phyloP scores from a whole-genome alignment of 108 stramenopile genomes.

The Skeletonema costatum region DNA sequence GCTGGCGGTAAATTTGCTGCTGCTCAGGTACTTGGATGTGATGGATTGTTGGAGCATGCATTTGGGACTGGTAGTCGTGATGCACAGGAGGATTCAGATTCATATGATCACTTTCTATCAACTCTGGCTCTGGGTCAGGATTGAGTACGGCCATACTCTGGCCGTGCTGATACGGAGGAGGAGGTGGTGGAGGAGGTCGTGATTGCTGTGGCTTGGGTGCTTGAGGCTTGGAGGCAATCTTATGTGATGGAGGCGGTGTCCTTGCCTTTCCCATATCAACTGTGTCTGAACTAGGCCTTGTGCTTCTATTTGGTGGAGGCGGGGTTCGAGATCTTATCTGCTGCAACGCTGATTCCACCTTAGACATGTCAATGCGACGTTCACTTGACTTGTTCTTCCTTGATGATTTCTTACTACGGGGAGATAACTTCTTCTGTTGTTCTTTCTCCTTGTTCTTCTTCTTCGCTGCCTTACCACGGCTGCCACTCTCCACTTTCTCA shows the following conservation, averaged over 20 bases:
- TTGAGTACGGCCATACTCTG: constrained; percentile 3
- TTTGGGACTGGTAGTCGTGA: neutral
- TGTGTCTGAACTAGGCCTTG: neutral
- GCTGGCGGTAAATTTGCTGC: neutral
- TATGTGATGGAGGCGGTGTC: neutral
- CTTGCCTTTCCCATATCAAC: neutral
- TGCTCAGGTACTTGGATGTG: neutral
- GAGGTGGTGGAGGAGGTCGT: neutral
- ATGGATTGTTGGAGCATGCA: neutral
- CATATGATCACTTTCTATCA: neutral
- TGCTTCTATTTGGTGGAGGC: neutral
- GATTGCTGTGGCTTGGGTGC: neutral
- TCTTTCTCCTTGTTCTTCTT: neutral
- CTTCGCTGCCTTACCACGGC: no score
- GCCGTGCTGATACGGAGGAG: neutral
- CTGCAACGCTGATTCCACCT: neutral
- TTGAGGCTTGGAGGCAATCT: neutral
- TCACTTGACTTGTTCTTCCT: neutral
- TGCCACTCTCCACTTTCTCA: no score
- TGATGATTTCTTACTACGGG: neutral
- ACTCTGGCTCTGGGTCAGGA: neutral
- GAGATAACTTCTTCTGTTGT: neutral
- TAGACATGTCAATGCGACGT: neutral
- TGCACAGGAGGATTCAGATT: neutral
- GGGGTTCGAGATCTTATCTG: neutral